Evolutionary conservation across 2,329 filamentous ascomycete species (phyloP).

Genomic region (Curvularia lunata): DNA sequence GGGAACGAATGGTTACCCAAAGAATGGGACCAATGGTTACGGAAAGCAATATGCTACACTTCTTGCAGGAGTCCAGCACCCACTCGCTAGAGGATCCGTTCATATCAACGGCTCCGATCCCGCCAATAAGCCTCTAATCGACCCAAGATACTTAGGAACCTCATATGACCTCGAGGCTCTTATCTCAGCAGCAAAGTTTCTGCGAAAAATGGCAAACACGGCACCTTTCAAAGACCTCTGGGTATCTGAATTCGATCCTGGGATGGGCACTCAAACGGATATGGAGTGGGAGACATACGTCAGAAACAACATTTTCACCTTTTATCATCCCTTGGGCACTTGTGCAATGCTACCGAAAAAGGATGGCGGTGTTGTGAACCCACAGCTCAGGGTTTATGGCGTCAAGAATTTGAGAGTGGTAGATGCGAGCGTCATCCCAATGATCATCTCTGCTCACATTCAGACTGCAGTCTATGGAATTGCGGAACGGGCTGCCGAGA

Average conservation of each 20-base stretch:
- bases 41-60: constrained; percentile 36
- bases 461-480: constrained; percentile 37
- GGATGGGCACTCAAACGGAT: constrained; percentile 23
- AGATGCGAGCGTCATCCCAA: constrained; percentile 31
- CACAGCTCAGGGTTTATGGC: constrained; percentile 29
- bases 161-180: constrained; percentile 27
- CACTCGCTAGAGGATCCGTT: constrained; percentile 34
- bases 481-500: constrained; percentile 31
- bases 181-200: constrained; percentile 24
- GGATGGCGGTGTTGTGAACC: constrained; percentile 28
- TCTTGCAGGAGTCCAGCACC: constrained; percentile 40
- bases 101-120: constrained; percentile 27
- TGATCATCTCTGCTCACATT: constrained; percentile 29
- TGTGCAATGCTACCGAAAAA: constrained; percentile 36
- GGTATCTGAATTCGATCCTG: constrained; percentile 38
- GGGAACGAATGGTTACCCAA: constrained; percentile 44
- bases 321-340: constrained; percentile 43
- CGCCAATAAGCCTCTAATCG: constrained; percentile 22
- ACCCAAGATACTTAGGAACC: constrained; percentile 30
- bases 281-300: constrained; percentile 28
- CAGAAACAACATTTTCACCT: constrained; percentile 19
- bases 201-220: constrained; percentile 30
- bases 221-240: constrained; percentile 35
- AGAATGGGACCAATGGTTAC: constrained; percentile 29
- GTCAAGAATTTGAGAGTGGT: constrained; percentile 17